Evolutionary conservation across 2,329 filamentous ascomycete species (phyloP), one percentile per base, ranked within the genome.

Genomic region (Hypoxylon sp.): DNA sequence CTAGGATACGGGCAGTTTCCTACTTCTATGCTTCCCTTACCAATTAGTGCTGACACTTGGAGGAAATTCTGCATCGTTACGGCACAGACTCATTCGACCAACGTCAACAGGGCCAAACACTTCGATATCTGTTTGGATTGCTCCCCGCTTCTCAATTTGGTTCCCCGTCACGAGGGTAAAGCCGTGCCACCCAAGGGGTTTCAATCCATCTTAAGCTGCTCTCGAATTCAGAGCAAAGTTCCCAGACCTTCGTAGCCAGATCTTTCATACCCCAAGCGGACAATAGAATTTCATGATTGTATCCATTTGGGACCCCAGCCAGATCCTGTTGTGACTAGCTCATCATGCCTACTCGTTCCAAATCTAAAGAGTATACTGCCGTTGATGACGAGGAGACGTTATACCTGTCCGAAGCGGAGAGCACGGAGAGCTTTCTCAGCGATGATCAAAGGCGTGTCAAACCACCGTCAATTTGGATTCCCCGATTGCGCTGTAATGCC

Each of bases 331-430:
- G 12, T 25, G 39, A 4, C 6, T 3, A 19, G 14, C 5, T 56
- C 39, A 34, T 37, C n/a, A 56, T 56, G 52, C 11, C 52, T 11
- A 5, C 27, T 46, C 39, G 19, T 25, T 39, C 52, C 4, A 46
- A 46, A 46, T 37, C 41, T 19, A 34, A 46, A 46, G 5, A 46
- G 52, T 56, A 56, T 27, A 16, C 52, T 9, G 39, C 52, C 27
- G 52, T 56, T 19, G 27, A 56, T 46, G 52, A 47, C 8, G 52
- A 56, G 52, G 52, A 56, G 52, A 34, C 41, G 12, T 27, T 27
- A 25, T 56, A 32, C n/a, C 29, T 56, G 29, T 56, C 52, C 12
- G 52, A 56, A 25, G 25, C 16, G 27, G 52, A 56, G 19, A 56
- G 52, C 23, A 25, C 52, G 2, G 41, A 46, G 39, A 56, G 29